Base-by-base conservation (phyloP, 1,284 basidiomycete genomes). In the Neotropicomus parvogracilis region DNA sequence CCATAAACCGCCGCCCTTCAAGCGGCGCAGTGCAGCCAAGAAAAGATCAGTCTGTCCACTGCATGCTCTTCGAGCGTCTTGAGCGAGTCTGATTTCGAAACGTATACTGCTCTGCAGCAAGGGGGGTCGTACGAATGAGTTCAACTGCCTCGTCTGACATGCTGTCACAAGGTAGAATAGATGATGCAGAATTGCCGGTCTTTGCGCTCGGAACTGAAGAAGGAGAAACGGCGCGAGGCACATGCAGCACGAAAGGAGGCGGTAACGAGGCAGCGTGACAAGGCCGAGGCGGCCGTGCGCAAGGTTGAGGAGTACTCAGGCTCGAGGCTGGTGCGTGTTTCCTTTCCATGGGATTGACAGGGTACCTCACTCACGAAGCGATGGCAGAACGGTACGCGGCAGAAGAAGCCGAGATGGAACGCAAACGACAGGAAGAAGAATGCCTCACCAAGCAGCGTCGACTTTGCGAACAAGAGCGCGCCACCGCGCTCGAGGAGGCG, bases 401-500 rank as follows among this genome's bases (percentile, higher is more conserved):
- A 56, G 80, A 82, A 51, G 78, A 79, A 50, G 78, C 68, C 7
- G 80, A 68, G 21, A 82, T 79, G 52, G 79, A 74, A 46, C 75
- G 71, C 55, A 79, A 80, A 63, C 77, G 68, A 48, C 75, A 81
- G 59, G 80, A 74, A 43, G 84, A 89, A 63, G 86, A 81, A 55
- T 75, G 75, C 38, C 56, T 60, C 0, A 70, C 69, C 7, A 77
- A 75, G 13, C 59, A 73, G 32, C 83, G 87, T 51, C 79, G 77
- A 54, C 65, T 75, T 52, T 80, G 88, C 48, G 85, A 89, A 45
- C 75, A 67, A 32, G 85, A 93, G 60, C 84, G 87, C 39, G 76
- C 75, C 10, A 79, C 77, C 38, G 76, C 75, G 1, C 38, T 65
- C 17, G 87, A 91, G 57, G 67, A 75, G 32, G 80, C 79, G 3